A percentile compares a stretch with the other conserved stretches of the same genome.
phyloP scores from a whole-genome alignment of 23 red algal genomes.

The Gracilaria vermiculophylla region DNA sequence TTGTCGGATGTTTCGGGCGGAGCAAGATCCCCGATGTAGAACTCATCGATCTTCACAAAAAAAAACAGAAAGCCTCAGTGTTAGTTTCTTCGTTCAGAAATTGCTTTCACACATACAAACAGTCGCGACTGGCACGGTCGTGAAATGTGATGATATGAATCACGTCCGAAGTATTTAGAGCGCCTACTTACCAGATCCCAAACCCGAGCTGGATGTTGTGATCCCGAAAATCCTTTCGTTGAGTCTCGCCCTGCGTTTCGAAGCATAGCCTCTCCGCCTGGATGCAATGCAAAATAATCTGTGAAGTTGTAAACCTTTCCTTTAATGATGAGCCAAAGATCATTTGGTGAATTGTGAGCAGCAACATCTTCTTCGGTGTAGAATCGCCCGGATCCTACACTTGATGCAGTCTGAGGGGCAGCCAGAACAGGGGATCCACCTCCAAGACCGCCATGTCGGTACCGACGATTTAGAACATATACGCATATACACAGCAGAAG shows the following conservation, averaged over 20 bases:
- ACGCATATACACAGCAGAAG: slow-evolving; percentile 27
- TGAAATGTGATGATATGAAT: too few relatives aligned
- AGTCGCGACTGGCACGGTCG: too few relatives aligned
- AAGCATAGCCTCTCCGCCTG: slow-evolving; percentile 95
- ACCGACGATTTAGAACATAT: slow-evolving; percentile 47
- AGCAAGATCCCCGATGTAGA: slow-evolving; percentile 63
- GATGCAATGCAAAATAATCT: slow-evolving; percentile 81
- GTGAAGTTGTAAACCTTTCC: slow-evolving; percentile 95
- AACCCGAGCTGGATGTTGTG: slow-evolving; percentile 79
- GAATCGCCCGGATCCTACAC: slow-evolving; percentile 17
- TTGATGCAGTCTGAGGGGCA: slow-evolving; percentile 15
- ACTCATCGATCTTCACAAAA: slow-evolving; percentile 50
- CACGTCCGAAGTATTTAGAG: neutral
- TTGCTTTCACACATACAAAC: neutral
- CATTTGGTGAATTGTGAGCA: slow-evolving; percentile 55
- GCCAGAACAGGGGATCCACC: slow-evolving; percentile 10
- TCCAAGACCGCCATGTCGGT: slow-evolving; percentile 21
- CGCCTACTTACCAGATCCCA: slow-evolving; percentile 66
- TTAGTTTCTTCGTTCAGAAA: neutral
- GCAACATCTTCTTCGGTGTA: slow-evolving; percentile 72
- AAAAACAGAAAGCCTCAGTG: neutral
- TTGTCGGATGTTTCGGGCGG: slow-evolving; percentile 13
- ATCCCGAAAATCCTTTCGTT: slow-evolving; percentile 90
- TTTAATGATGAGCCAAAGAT: slow-evolving; percentile 96
- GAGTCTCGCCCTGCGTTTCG: slow-evolving; percentile 93